Base-by-base conservation (phyloP, 768 basidiomycete species). In the Psilocybe cyanescens region DNA sequence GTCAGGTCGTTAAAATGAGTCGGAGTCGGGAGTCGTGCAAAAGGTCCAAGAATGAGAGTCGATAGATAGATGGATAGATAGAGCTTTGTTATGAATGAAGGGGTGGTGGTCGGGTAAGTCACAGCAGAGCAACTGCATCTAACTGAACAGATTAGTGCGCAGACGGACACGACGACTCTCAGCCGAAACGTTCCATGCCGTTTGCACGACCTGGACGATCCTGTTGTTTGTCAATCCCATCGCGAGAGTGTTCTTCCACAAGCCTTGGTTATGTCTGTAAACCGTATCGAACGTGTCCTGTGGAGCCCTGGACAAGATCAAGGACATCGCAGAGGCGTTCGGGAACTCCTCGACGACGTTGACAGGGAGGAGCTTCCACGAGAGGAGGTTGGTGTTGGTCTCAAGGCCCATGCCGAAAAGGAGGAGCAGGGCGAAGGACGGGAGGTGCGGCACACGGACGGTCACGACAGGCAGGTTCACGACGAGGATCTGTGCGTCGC, bases 121-220 rank as follows among this genome's bases (percentile, higher is more conserved):
- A 12, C 41, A 12, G n/a, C 41, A 16, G 14, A 7, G n/a, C 41
- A 44, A 16, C 14, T n/a, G 41, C 41, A 5, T 44, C n/a, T 19
- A 53, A 14, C n/a, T 53, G 51, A 31, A 37, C 51, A 53, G 33
- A n/a, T 53, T 53, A 7, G 62, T 48, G 33, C 72, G 72, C 49
- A 68, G 63, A 19, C 76, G 75, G 51, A 79, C 69, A 39, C 75
- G 70, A 54, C 79, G 73, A n/a, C 87, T 85, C 64, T 92, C 90
- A 16, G 87, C 84, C 8, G 92, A 85, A 46, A 89, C 87, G 50
- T 86, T 90, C 91, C 91, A 95, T 47, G 86, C 84, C 19, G 79
- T 86, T 66, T 80, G 80, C 28, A 80, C 83, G 48, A 86, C 70
- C 64, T 82, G 77, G 54, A 81, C 76, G 58, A 88, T 69, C 30